phyloP scores from a whole-genome alignment of 2,329 filamentous ascomycete species.

The Penicillium rolfsii region DNA sequence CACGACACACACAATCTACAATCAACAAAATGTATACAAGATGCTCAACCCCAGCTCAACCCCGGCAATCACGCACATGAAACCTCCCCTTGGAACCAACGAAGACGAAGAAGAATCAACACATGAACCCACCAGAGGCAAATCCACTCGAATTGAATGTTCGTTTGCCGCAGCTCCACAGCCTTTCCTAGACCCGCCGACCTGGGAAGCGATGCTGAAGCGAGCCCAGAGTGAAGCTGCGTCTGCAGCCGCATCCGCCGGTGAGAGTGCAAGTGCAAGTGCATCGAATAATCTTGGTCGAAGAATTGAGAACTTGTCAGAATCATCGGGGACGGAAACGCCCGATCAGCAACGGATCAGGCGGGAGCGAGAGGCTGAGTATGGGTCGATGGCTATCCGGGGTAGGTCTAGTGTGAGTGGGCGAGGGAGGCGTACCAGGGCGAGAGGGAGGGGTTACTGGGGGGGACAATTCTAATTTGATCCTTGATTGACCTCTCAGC shows the following conservation, averaged over 20 bases:
- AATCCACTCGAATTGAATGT: conserved; percentile 32
- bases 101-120: neutral
- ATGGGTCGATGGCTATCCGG: conserved; percentile 40
- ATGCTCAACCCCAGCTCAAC: conserved; percentile 31
- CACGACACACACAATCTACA: conserved; percentile 4
- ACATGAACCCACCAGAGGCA: neutral
- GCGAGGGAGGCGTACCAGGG: conserved; percentile 22
- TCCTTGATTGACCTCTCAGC: neutral
- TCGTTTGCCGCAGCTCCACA: conserved; percentile 40
- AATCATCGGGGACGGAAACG: conserved; percentile 9
- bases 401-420: conserved; percentile 30
- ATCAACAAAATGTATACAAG: conserved; percentile 12
- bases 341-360: conserved; percentile 25
- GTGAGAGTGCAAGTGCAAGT: conserved; percentile 4
- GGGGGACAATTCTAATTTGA: conserved; percentile 12
- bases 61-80: conserved; percentile 26
- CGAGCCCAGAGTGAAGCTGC: conserved; percentile 16
- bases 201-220: conserved; percentile 38
- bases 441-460: conserved; percentile 20
- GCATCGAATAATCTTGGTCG: neutral
- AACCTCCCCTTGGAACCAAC: conserved; percentile 10
- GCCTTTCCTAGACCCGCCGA: conserved; percentile 44
- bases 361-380: conserved; percentile 34
- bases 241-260: conserved; percentile 5
- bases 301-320: neutral